A percentile compares a stretch with the other conserved stretches of the same genome.
Evolutionary conservation across 1,284 basidiomycete genomes (phyloP).

Genomic region (Sphaerobolus stellatus): DNA sequence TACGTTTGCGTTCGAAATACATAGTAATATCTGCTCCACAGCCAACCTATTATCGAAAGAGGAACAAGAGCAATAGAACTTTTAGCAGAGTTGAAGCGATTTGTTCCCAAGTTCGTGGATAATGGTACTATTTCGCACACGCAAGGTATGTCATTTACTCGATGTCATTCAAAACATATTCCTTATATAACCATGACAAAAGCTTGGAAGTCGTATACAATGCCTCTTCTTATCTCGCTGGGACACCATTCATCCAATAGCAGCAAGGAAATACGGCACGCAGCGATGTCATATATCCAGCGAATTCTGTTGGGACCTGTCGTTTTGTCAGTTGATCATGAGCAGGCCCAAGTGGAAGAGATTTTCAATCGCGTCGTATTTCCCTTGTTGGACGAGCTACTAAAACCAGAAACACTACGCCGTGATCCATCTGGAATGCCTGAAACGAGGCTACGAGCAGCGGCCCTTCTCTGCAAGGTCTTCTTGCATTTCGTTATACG

Average conservation of each 20-base stretch:
- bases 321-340: constrained; percentile 51
- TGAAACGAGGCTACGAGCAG: constrained; percentile 86
- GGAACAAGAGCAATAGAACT: constrained; percentile 83
- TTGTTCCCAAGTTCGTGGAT: constrained; percentile 57
- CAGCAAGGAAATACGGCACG: constrained; percentile 82
- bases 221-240: constrained; percentile 78
- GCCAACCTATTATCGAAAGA: constrained; percentile 75
- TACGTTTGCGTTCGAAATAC: background rate
- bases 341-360: constrained; percentile 68
- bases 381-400: constrained; percentile 88
- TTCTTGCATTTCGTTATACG: constrained; percentile 92
- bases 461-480: constrained; percentile 87
- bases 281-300: constrained; percentile 83
- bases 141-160: constrained; percentile 46
- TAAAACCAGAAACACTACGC: constrained; percentile 80
- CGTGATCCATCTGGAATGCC: constrained; percentile 85
- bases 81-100: constrained; percentile 69
- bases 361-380: constrained; percentile 91
- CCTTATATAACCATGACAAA: constrained; percentile 17
- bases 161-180: constrained; percentile 22
- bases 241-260: constrained; percentile 86
- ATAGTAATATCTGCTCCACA: constrained; percentile 35
- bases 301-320: constrained; percentile 84
- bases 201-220: constrained; percentile 83
- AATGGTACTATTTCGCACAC: constrained; percentile 41